These are phyloP conservation scores for Elaeis guineensis DNA, from an alignment of 176 grass and related monocot species.

Conservation along the genomic window DNA sequence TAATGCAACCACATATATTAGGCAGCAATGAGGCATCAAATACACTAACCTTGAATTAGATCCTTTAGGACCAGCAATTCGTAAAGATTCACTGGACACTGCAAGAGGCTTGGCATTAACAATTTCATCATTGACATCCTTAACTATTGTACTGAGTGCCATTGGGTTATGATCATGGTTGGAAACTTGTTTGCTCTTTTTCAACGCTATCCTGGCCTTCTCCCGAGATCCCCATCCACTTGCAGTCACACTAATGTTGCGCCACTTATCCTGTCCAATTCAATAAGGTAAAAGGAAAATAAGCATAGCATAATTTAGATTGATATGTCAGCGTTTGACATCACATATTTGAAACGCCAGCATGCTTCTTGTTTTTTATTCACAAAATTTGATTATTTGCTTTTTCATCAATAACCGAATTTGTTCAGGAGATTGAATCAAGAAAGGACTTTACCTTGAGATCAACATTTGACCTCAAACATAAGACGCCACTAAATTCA, in stretches of 20 bases:
- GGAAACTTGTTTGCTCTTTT: slow-evolving; percentile 36
- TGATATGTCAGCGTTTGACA: background rate
- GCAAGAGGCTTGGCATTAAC: slow-evolving; percentile 57
- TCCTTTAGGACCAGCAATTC: slow-evolving; percentile 32
- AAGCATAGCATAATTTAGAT: background rate
- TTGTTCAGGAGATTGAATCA: background rate
- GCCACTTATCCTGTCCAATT: slow-evolving; percentile 78
- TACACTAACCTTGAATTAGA: slow-evolving; percentile 53
- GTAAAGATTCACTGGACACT: slow-evolving; percentile 29
- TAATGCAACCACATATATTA: background rate
- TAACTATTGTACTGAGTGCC: slow-evolving; percentile 21
- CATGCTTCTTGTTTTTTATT: background rate
- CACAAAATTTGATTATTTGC: background rate
- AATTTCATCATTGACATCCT: slow-evolving; percentile 20
- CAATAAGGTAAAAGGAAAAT: background rate
- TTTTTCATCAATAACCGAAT: background rate
- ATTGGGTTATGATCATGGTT: slow-evolving; percentile 37
- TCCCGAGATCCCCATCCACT: slow-evolving; percentile 74
- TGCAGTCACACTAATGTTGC: slow-evolving; percentile 75
- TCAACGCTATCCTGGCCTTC: slow-evolving; percentile 57
- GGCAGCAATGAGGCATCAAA: background rate
- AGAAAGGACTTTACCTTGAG: slow-evolving; percentile 53
- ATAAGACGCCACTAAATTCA: slow-evolving; percentile 58
- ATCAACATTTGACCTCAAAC: slow-evolving; percentile 85
- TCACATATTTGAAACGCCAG: too few relatives aligned